Percentiles rank a stretch among this genome's conserved stretches.
Conservation (phyloP, 2,329 filamentous ascomycete species). For the Bimuria novae-zelandiae region DNA sequence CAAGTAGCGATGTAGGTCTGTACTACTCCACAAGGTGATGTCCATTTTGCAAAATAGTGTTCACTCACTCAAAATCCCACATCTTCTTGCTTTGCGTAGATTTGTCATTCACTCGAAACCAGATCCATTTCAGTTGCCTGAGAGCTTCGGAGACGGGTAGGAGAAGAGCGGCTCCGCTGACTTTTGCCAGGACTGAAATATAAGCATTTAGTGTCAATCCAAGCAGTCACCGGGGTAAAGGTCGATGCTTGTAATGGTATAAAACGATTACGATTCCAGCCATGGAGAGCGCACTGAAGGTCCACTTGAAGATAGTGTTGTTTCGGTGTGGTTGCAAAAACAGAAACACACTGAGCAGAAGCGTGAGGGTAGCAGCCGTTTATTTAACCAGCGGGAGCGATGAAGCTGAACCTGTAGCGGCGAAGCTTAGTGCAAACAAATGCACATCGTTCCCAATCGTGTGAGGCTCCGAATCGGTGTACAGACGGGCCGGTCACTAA, state of each 20-base stretch:
- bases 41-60: too few relatives aligned
- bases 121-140: conserved; percentile 14
- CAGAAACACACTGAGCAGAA: background rate
- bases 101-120: background rate
- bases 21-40: too few relatives aligned
- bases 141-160: conserved; percentile 22
- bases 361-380: background rate
- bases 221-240: conserved; percentile 8
- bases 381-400: background rate
- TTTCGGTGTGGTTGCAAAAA: background rate
- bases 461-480: background rate
- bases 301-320: conserved; percentile 9
- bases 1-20: too few relatives aligned
- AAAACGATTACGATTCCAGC: conserved; percentile 12
- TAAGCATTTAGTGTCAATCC: conserved; percentile 23
- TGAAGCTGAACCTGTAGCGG: background rate
- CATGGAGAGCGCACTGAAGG: conserved; percentile 16
- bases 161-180: conserved; percentile 18
- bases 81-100: conserved; percentile 18
- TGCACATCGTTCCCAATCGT: background rate
- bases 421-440: background rate
- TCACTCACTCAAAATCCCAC: conserved; percentile 28
- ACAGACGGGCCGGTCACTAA: too few relatives aligned
- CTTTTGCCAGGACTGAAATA: conserved; percentile 18
- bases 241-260: conserved; percentile 3